These are phyloP conservation scores for Calvatia gigantea DNA, from an alignment of 768 basidiomycete species.

Conservation along the genomic window DNA sequence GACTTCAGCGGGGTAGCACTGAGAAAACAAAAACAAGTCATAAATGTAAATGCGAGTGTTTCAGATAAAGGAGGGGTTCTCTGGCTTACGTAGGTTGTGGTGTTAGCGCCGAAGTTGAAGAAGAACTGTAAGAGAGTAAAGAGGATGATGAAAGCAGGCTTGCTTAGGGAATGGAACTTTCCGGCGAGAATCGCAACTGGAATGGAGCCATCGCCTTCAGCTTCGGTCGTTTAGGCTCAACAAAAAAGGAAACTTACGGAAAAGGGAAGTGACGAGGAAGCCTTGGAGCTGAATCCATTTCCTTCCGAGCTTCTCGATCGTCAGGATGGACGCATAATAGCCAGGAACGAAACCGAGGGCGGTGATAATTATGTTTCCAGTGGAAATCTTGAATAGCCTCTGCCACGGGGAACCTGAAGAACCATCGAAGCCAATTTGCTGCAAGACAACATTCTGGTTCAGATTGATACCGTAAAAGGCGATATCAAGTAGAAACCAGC, in stretches of 20 bases:
- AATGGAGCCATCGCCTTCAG: not conserved
- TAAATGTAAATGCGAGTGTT: not conserved
- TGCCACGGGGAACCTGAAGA: constrained; percentile 54
- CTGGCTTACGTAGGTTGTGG: constrained; percentile 48
- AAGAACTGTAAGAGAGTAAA: constrained; percentile 78
- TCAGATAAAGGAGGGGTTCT: not conserved
- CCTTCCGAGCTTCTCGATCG: constrained; percentile 70
- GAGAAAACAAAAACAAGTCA: not conserved
- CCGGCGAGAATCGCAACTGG: constrained; percentile 73
- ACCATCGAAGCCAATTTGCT: constrained; percentile 69
- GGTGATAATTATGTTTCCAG: constrained; percentile 70
- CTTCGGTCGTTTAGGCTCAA: not conserved
- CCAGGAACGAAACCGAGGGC: constrained; percentile 76
- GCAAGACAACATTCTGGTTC: constrained; percentile 76
- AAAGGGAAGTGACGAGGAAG: constrained; percentile 66
- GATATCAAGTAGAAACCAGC: constrained; percentile 78
- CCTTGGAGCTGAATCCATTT: constrained; percentile 77
- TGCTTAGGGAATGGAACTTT: constrained; percentile 53
- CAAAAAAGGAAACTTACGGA: constrained; percentile 39
- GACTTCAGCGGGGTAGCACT: constrained; percentile 76
- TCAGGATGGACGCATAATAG: constrained; percentile 51
- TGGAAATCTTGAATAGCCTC: constrained; percentile 62
- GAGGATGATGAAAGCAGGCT: constrained; percentile 62
- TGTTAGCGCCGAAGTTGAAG: constrained; percentile 80
- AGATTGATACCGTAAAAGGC: constrained; percentile 76